Conservation (phyloP, 495 filamentous ascomycete genomes). For the Penicillium soppii region DNA sequence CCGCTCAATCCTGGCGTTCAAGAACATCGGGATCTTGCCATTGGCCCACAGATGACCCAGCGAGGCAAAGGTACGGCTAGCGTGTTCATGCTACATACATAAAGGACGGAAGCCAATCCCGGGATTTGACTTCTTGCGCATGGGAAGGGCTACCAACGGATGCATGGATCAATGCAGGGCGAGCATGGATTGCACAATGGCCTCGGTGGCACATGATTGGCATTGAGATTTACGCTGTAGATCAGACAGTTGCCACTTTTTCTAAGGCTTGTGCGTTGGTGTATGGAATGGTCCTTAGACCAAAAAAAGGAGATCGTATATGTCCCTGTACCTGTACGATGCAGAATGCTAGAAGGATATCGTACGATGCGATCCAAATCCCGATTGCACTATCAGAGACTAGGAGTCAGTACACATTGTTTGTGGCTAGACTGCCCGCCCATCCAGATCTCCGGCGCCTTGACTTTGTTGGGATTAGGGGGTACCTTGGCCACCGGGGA, state of each 20-base stretch:
- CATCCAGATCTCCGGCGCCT: constrained; percentile 5
- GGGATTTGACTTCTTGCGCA: constrained; percentile 6
- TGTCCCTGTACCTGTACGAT: neutral
- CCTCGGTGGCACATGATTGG: constrained; percentile 19
- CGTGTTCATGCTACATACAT: neutral
- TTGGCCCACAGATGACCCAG: neutral
- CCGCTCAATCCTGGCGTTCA: neutral
- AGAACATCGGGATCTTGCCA: neutral
- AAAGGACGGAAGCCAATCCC: neutral
- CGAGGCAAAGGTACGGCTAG: neutral
- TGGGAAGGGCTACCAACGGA: neutral
- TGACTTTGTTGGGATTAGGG: constrained; percentile 8
- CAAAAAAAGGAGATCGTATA: neutral
- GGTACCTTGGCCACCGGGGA: neutral
- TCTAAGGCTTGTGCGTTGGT: neutral
- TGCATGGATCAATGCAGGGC: neutral
- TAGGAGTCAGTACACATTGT: neutral
- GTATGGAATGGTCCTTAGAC: neutral
- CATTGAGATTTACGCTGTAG: neutral
- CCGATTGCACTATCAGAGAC: neutral
- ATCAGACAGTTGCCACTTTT: neutral
- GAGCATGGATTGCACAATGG: constrained; percentile 2
- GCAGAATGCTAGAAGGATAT: neutral
- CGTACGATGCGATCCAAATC: neutral
- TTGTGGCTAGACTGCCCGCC: neutral